Base-by-base conservation (phyloP, 495 filamentous ascomycete genomes). In the Tricharina praecox region DNA sequence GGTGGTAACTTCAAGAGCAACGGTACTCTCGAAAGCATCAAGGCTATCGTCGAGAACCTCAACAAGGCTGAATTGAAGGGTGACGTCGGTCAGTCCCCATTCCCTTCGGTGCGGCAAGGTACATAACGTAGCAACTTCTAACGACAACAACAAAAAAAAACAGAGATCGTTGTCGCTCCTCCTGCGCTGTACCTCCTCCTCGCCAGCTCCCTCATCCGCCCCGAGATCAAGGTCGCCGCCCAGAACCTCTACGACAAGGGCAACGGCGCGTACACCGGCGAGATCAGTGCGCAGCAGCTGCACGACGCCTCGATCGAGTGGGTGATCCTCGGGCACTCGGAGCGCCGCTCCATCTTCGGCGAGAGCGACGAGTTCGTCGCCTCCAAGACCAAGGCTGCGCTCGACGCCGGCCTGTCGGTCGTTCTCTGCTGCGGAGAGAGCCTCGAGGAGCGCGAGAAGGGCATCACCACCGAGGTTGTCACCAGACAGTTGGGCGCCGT, bases 1-100 rank as follows among this genome's bases (percentile, higher is more conserved):
- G 90, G 90, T 65, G 90, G 90, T 63, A 97, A 96, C 77, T 96
- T 96, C 74, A 97, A 97, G 73, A 94, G 93, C 85, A 97, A 96
- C 73, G 88, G 90, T 67, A 82, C 81, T 53, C 74, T 81, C 62
- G 73, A 81, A 63, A 76, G 77, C 69, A 82, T 92, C 69, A 85
- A 79, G 62, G 70, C 74, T 53, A 95, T 97, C 68, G 75, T 95
- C 64, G 71, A 80, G 39, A 75, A 83, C 67, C 73, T 97, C 61
- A 94, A 93, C 68, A 63, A 76, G 35, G 79, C 88, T 48, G 70
- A 81, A 53, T 63, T 82, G 35, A 79, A 85, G 55, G 58, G 74
- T 39, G 76, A 75, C 40, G 71, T 72, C 55, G 79, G 79, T 85
- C 60, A 48, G 73, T 63, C n/a, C n/a, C n/a, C n/a, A n/a, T 37